Evolutionary conservation across 1,139 yeast genomes (phyloP).

Genomic region (Pichia kudriavzevii): DNA sequence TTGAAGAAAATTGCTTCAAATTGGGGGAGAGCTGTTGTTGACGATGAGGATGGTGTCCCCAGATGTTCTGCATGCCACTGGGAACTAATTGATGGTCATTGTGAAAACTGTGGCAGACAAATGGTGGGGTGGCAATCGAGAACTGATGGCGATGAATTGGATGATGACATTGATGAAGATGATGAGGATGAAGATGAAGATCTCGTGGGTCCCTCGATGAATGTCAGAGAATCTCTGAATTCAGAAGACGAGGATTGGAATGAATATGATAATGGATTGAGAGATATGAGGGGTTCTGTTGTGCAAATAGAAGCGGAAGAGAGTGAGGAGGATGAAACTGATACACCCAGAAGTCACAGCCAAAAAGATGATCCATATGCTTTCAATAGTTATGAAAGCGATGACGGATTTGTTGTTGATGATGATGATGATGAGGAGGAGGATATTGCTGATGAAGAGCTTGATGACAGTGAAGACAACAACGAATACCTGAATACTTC

Average conservation of each 20-base stretch:
- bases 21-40: constrained; percentile 45
- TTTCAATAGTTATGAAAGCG: constrained; percentile 9
- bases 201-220: constrained; percentile 15
- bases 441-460: not conserved
- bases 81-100: constrained; percentile 40
- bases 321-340: constrained; percentile 2
- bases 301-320: constrained; percentile 2
- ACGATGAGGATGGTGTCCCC: constrained; percentile 68
- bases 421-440: constrained; percentile 11
- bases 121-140: constrained; percentile 18
- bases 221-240: not conserved
- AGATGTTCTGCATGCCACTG: constrained; percentile 77
- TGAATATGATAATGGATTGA: constrained; percentile 11
- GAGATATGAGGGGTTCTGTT: constrained; percentile 2
- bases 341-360: constrained; percentile 1
- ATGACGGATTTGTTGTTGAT: constrained; percentile 16
- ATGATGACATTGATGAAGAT: constrained; percentile 10
- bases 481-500: constrained; percentile 4
- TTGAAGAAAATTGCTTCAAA: constrained; percentile 21
- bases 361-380: not conserved
- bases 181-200: constrained; percentile 10
- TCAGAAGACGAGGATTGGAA: constrained; percentile 13
- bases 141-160: constrained; percentile 14
- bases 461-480: constrained; percentile 1
- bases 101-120: constrained; percentile 21